Base-by-base conservation (phyloP, 1,284 basidiomycete species). In the Thecaphora thlaspeos region DNA sequence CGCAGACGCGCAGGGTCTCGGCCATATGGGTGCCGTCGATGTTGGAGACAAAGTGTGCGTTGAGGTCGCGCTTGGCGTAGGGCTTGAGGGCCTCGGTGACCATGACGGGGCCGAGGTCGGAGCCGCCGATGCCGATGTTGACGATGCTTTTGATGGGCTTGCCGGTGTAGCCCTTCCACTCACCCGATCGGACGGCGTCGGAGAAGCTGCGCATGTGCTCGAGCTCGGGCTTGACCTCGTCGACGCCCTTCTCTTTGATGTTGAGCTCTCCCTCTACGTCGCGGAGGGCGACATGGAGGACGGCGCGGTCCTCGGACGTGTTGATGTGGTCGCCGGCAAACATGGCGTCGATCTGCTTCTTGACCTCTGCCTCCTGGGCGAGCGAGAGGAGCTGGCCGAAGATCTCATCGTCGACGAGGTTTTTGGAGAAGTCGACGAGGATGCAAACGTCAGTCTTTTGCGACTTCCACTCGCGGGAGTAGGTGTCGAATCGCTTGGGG, bases 91-190 rank as follows among this genome's bases (percentile, higher is more conserved):
- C 94, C 81, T 98, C 94, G 24, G 90, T 92, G 61, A 96, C 92
- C 95, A 98, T 98, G 75, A 96, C 92, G 32, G 94, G 94, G 26
- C 94, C 94, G 45, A 98, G 84, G 80, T 98, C 94, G 34, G 92
- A 96, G 48, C 94, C 94, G 61, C 94, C 95, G 76, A 98, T 98
- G 68, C 94, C 94, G 71, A 98, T 96, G 83, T 97, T 98, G 78
- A 98, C 92, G 80, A 98, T 87, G 49, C 91, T 87, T 76, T 88
- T 86, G 83, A 98, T 97, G 18, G 85, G 76, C 82, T 97, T 96
- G 55, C 94, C 94, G 1, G 92, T 95, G 83, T 95, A 97, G 28
- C 95, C 95, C 81, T 89, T 96, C 90, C 91, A 94, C 43, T 82
- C 82, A 26, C 93, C 93, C 60, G 83, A 88, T 59, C 94, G 85